Evolutionary conservation across 2,329 filamentous ascomycete genomes (phyloP).

Genomic region (Arthrobotrys musiformis): DNA sequence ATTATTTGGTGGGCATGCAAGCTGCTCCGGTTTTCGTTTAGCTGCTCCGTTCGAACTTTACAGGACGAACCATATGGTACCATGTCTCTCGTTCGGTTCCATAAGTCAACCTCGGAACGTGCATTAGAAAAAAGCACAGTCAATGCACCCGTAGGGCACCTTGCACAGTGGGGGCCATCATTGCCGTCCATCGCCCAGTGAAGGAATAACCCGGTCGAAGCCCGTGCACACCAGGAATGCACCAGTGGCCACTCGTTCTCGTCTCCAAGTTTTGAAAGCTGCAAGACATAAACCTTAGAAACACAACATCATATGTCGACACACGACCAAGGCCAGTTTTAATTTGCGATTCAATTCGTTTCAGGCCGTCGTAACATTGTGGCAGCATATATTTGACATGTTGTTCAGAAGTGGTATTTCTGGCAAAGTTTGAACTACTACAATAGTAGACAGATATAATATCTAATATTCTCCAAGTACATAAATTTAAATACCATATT

Average conservation of each 20-base stretch:
- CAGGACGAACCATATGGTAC: no score
- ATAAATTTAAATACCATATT: background rate
- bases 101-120: background rate
- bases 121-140: background rate
- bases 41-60: background rate
- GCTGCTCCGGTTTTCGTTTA: slow-evolving; percentile 37
- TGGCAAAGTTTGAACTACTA: background rate
- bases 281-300: slow-evolving; percentile 50
- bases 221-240: slow-evolving; percentile 42
- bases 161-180: background rate
- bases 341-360: slow-evolving; percentile 4
- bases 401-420: background rate
- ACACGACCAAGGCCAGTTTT: slow-evolving; percentile 21
- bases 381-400: background rate
- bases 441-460: background rate
- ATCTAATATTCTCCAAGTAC: background rate
- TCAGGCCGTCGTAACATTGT: background rate
- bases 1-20: background rate
- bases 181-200: background rate
- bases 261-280: slow-evolving; percentile 52
- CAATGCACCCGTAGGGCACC: slow-evolving; percentile 3
- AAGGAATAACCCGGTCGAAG: slow-evolving; percentile 24
- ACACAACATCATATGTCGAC: slow-evolving; percentile 41
- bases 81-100: slow-evolving; percentile 7
- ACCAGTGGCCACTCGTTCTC: slow-evolving; percentile 22